Base-by-base conservation (phyloP, 257 asterid genomes). In the Solanum arcanum region DNA sequence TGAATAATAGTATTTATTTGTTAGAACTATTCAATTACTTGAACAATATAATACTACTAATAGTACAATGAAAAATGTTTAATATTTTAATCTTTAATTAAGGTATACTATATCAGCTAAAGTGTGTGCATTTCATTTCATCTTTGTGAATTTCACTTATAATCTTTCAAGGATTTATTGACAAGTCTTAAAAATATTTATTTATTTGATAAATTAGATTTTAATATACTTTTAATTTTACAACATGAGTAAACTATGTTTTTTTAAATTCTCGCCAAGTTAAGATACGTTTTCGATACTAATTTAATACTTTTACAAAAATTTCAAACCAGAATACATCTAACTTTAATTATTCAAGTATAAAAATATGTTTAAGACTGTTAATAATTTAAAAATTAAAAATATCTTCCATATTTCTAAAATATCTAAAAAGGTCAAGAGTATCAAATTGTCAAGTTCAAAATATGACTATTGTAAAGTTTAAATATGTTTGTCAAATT, bases 211-310 rank as follows among this genome's bases (percentile, higher is more conserved):
- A 1, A 56, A 56, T 18, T 18, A 3, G 3, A 56, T 3, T 52
- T 52, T 16, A 0, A 56, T 56, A 56, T 0, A 56, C 0, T 0
- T 35, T 37, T 37, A 37, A 5, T 35, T 35, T 35, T 7, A 0
- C 0, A 41, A 41, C 3, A 41, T 41, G 12, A 41, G 0, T 41
- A 9, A 41, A 41, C 2, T 37, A 56, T 18, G 0, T 9, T 18
- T 4, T 52, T 4, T 7, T 56, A 56, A 56, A 3, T 56, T 56
- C 10, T 56, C 5, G 0, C 0, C n/a, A 18, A 6, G 4, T 18
- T 56, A 18, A 18, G 4, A 1, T 18, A 23, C 20, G 5, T 56
- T 18, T 56, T 56, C 2, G 3, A 56, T 3, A 56, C 62, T 31
- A 31, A 31, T 31, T 1, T 2, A 0, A 52, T 52, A 0, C 0